phyloP scores from a whole-genome alignment of 345 rosid genomes.

The Eucalyptus lansdowneana region DNA sequence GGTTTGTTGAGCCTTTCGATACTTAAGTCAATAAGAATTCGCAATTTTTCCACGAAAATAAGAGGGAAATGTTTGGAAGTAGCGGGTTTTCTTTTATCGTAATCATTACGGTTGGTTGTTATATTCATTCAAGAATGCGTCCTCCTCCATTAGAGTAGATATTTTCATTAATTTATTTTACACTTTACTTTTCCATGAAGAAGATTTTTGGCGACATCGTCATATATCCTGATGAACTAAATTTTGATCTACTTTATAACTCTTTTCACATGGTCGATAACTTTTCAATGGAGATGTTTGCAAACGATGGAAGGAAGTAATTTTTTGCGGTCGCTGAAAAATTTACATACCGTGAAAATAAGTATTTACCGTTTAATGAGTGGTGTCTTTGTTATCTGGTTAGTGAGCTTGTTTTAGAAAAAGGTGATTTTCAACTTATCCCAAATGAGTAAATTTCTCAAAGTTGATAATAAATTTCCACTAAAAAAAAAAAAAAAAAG shows the following conservation, averaged over 20 bases:
- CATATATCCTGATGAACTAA: neutral
- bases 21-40: neutral
- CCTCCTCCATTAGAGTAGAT: neutral
- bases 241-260: neutral
- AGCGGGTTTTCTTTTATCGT: neutral
- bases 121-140: neutral
- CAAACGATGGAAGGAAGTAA: neutral
- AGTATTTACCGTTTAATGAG: neutral
- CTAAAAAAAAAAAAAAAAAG: rapidly evolving
- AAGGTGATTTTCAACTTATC: neutral
- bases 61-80: neutral
- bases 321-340: neutral
- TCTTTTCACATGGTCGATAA: rapidly evolving
- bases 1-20: neutral
- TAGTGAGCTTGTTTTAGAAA: neutral
- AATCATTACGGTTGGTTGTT: neutral
- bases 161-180: neutral
- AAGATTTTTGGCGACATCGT: neutral
- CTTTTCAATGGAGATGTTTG: neutral
- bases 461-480: neutral
- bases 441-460: neutral
- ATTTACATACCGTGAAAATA: neutral
- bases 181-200: neutral
- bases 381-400: neutral
- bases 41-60: neutral